Conservation (phyloP, 208 protist genomes). For the Leishmania tropica region DNA sequence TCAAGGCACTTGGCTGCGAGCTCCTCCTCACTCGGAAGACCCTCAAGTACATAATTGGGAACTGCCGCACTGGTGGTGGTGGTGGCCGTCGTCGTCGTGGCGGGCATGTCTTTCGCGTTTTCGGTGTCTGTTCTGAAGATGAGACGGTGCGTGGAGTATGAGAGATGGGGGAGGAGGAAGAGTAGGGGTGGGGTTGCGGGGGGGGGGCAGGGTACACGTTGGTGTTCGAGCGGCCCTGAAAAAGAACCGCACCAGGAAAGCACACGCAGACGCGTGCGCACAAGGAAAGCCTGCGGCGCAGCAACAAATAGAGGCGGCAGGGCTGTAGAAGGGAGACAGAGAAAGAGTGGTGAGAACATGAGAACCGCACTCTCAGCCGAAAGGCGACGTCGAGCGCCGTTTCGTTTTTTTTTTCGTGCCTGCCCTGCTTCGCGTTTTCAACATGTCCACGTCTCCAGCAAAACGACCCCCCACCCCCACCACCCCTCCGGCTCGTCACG, state of each 20-base stretch:
- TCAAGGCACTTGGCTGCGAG: constrained; percentile 73
- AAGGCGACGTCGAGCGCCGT: background rate
- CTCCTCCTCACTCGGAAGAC: constrained; percentile 52
- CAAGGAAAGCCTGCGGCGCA: background rate
- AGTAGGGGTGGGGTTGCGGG: no score
- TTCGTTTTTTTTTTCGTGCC: background rate
- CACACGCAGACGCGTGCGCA: background rate
- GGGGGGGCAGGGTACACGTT: background rate
- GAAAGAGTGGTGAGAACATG: background rate
- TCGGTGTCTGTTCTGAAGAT: no score
- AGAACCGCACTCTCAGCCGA: background rate
- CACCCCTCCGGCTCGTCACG: background rate
- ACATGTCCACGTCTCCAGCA: no score
- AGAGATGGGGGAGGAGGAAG: background rate
- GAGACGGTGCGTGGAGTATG: background rate
- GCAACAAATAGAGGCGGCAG: background rate
- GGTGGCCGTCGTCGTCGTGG: background rate
- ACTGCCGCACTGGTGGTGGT: background rate
- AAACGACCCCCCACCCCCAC: background rate
- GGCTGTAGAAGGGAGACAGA: background rate
- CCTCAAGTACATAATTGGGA: background rate
- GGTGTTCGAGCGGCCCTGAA: background rate
- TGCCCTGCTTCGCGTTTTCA: background rate
- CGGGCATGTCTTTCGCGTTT: background rate
- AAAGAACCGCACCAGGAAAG: background rate